Evolutionary conservation across 768 basidiomycete genomes (phyloP).

Genomic region (Pleurotus salmoneostramineus): DNA sequence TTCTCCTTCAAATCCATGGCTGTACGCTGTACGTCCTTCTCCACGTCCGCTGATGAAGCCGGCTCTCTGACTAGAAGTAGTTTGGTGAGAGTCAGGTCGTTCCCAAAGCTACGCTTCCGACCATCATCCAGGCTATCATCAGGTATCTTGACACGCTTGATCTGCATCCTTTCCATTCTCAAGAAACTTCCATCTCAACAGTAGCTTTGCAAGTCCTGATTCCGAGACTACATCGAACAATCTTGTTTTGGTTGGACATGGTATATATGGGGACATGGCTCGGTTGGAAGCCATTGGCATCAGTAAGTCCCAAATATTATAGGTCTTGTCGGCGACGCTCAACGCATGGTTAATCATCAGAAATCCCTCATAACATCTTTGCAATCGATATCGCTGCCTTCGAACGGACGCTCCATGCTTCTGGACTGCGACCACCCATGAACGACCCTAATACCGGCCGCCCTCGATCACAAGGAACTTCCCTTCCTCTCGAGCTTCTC

Average conservation of each 20-base stretch:
- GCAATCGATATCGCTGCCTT: constrained; percentile 60
- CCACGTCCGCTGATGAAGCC: not conserved
- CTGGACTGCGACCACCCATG: constrained; percentile 59
- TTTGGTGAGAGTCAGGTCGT: constrained; percentile 76
- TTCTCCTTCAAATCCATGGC: constrained; percentile 63
- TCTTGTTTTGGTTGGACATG: constrained; percentile 71
- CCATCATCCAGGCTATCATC: constrained; percentile 69
- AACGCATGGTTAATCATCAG: constrained; percentile 27
- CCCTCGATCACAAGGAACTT: constrained; percentile 45
- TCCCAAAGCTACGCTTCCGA: constrained; percentile 62
- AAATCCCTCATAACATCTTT: constrained; percentile 70
- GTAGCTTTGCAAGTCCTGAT: constrained; percentile 73
- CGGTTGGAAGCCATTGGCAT: constrained; percentile 78
- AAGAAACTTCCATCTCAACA: constrained; percentile 22
- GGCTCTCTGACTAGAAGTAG: constrained; percentile 29
- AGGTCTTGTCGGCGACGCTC: not conserved
- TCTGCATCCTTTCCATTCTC: not conserved
- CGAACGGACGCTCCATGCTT: constrained; percentile 59
- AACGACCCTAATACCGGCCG: constrained; percentile 53
- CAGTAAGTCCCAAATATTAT: constrained; percentile 41
- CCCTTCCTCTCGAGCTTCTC: constrained; percentile 60
- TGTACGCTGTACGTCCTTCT: constrained; percentile 45
- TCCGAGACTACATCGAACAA: constrained; percentile 67
- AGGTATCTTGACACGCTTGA: constrained; percentile 38
- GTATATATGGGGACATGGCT: constrained; percentile 47